phyloP scores from a whole-genome alignment of 495 filamentous ascomycete genomes.

The Podospora bellae-mahoneyi region DNA sequence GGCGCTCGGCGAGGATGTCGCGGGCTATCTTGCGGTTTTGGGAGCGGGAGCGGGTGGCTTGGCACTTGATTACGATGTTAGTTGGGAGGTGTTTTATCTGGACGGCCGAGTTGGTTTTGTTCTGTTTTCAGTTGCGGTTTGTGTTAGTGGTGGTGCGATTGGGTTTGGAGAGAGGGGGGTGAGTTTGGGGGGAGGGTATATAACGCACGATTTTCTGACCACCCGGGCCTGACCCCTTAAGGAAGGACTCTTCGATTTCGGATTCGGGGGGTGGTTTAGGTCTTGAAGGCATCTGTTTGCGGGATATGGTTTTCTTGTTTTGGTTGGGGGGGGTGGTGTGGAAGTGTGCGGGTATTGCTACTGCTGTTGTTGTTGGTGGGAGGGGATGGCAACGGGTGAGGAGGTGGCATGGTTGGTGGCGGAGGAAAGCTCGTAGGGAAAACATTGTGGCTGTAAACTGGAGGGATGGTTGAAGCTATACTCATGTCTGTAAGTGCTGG shows the following conservation, averaged over 20 bases:
- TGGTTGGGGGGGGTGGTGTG: constrained; percentile 11
- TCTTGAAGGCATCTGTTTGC: constrained; percentile 62
- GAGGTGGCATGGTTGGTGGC: not conserved
- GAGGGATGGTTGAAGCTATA: not conserved
- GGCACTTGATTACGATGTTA: constrained; percentile 85
- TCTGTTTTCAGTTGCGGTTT: constrained; percentile 47
- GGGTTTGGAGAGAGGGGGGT: constrained; percentile 5
- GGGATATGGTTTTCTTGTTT: constrained; percentile 13
- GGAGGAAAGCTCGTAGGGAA: constrained; percentile 9
- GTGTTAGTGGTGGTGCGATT: not conserved
- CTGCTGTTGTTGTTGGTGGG: not conserved
- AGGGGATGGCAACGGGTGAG: not conserved
- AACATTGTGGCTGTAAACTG: constrained; percentile 9
- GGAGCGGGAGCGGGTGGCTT: constrained; percentile 78
- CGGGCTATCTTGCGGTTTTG: constrained; percentile 91
- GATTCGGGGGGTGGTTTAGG: constrained; percentile 65
- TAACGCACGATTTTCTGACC: constrained; percentile 82
- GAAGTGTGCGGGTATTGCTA: constrained; percentile 9
- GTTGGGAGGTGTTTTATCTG: constrained; percentile 88
- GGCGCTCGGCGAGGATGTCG: constrained; percentile 65
- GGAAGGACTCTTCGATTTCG: constrained; percentile 77
- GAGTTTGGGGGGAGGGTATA: not conserved
- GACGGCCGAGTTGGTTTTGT: constrained; percentile 95
- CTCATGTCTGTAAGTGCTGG: not conserved
- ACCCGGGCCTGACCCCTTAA: constrained; percentile 89